Conservation (phyloP, 768 basidiomycete genomes). For the Boletus subcaerulescens region DNA sequence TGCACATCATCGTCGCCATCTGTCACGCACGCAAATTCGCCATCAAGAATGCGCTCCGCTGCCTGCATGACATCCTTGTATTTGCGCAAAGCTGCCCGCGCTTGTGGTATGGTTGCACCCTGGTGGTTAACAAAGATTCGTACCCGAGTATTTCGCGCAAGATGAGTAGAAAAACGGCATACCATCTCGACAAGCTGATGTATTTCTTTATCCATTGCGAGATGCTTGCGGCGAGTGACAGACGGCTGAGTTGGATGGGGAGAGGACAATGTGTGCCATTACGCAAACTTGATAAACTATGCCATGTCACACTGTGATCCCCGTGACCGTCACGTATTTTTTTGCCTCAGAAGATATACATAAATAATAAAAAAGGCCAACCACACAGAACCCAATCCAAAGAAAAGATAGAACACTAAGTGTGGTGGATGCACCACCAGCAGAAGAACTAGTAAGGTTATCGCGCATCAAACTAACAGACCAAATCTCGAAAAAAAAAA, state of each 20-base stretch:
- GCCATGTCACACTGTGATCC: constrained; percentile 24
- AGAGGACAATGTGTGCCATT: constrained; percentile 16
- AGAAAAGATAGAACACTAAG: constrained; percentile 6
- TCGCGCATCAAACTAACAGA: background rate
- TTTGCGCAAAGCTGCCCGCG: constrained; percentile 75
- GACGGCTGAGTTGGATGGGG: background rate
- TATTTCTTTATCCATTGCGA: constrained; percentile 50
- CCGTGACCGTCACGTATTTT: constrained; percentile 8
- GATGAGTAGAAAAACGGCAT: constrained; percentile 6
- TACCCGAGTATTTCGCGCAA: background rate
- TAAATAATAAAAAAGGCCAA: constrained; percentile 15
- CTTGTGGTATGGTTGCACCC: constrained; percentile 83
- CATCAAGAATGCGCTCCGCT: constrained; percentile 81
- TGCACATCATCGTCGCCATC: constrained; percentile 49
- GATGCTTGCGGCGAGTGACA: background rate
- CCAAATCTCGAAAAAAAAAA: constrained; percentile 1
- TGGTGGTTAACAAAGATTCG: constrained; percentile 28
- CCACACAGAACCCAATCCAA: constrained; percentile 13
- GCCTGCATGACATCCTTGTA: constrained; percentile 92
- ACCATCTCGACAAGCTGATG: constrained; percentile 67
- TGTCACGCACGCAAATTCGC: constrained; percentile 75
- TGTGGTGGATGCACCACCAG: background rate
- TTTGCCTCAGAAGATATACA: constrained; percentile 1
- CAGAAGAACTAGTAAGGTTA: constrained; percentile 1
- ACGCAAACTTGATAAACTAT: constrained; percentile 21